Conservation (phyloP, 495 filamentous ascomycete genomes). For the Penicillium egyptiacum region DNA sequence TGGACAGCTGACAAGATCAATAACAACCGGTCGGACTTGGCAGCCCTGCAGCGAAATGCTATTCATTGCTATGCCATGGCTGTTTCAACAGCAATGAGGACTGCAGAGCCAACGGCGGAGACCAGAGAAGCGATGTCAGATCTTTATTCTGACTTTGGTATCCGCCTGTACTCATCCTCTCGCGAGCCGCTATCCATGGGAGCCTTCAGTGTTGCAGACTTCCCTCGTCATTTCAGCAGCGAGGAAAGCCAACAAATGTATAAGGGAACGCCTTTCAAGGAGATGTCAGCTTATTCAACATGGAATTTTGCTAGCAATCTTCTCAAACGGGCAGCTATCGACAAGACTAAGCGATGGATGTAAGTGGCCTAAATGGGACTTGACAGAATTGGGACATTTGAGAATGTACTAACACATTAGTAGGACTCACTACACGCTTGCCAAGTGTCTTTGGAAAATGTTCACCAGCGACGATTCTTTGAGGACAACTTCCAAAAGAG, state of each 20-base stretch:
- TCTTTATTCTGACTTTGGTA: constrained; percentile 86
- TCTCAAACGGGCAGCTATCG: constrained; percentile 70
- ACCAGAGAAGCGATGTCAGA: constrained; percentile 69
- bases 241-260: constrained; percentile 67
- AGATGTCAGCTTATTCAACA: constrained; percentile 71
- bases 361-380: constrained; percentile 41
- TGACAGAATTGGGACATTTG: not conserved
- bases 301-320: constrained; percentile 84
- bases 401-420: constrained; percentile 10
- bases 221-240: constrained; percentile 73
- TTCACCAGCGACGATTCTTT: constrained; percentile 57
- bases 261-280: constrained; percentile 66
- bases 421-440: constrained; percentile 83
- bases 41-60: constrained; percentile 71
- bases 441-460: constrained; percentile 98
- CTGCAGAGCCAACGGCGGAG: constrained; percentile 60
- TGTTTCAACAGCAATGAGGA: constrained; percentile 66
- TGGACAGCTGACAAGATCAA: constrained; percentile 98
- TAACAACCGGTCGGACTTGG: constrained; percentile 72
- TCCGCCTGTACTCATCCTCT: constrained; percentile 86
- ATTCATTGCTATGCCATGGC: constrained; percentile 96
- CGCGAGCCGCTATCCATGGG: constrained; percentile 90
- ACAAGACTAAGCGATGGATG: constrained; percentile 84
- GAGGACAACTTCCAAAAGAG: constrained; percentile 47
- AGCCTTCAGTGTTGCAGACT: constrained; percentile 71